phyloP scores from a whole-genome alignment of 345 rosid species.

The Ailanthus altissimus region DNA sequence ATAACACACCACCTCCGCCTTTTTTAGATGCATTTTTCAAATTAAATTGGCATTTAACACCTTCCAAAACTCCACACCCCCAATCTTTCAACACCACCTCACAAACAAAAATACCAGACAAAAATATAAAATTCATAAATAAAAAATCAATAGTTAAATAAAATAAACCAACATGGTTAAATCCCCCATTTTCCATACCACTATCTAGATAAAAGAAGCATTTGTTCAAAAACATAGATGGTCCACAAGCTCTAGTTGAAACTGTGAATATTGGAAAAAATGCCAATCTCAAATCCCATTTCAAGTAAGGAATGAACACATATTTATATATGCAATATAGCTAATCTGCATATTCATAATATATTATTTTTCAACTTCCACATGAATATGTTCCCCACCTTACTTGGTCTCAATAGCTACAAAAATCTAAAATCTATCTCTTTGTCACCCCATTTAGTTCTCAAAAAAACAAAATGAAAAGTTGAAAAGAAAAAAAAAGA shows the following conservation, averaged over 20 bases:
- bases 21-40: conserved; percentile 39
- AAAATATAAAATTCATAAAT: not conserved
- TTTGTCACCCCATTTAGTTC: conserved; percentile 21
- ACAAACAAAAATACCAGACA: not conserved
- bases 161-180: too few species aligned
- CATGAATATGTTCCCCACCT: conserved; percentile 80
- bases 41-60: conserved; percentile 29
- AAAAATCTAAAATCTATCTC: conserved; percentile 27
- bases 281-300: conserved; percentile 22
- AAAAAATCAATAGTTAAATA: conserved; percentile 3
- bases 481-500: not conserved
- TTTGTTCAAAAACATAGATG: conserved; percentile 30
- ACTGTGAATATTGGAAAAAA: conserved; percentile 36
- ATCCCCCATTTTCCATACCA: conserved; percentile 30
- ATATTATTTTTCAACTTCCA: conserved; percentile 45
- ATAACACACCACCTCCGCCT: conserved; percentile 39
- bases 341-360: conserved; percentile 33
- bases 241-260: conserved; percentile 39
- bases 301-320: conserved; percentile 40
- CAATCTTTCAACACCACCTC: conserved; percentile 33
- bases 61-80: conserved; percentile 9
- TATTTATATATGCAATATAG: conserved; percentile 33
- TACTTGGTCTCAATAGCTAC: conserved; percentile 39
- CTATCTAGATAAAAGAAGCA: conserved; percentile 43
- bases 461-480: not conserved